phyloP scores from a whole-genome alignment of 2,329 filamentous ascomycete species.

The Mariannaea sp. region DNA sequence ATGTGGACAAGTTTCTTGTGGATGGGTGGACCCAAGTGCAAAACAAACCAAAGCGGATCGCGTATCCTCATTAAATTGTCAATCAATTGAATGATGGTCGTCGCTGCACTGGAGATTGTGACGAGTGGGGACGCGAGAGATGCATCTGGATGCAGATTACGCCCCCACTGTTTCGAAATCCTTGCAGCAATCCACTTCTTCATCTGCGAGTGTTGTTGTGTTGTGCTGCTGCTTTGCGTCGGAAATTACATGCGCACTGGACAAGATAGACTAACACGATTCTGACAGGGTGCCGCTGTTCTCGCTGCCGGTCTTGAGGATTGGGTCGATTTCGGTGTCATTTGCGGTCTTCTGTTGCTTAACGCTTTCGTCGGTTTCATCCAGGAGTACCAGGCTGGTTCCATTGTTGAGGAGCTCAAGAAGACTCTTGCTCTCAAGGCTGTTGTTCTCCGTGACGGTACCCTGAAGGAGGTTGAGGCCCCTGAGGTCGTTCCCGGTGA shows the following conservation, averaged over 20 bases:
- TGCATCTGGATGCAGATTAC: slow-evolving; percentile 29
- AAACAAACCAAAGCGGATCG: slow-evolving; percentile 24
- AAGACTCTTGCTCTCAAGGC: slow-evolving; percentile 89
- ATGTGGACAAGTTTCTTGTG: slow-evolving; percentile 9
- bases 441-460: slow-evolving; percentile 79
- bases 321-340: slow-evolving; percentile 94
- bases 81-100: no score
- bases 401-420: slow-evolving; percentile 88
- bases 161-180: slow-evolving; percentile 1
- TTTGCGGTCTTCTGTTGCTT: slow-evolving; percentile 79
- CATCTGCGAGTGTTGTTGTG: slow-evolving; percentile 8
- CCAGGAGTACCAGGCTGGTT: slow-evolving; percentile 88
- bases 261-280: slow-evolving; percentile 34
- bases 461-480: slow-evolving; percentile 78
- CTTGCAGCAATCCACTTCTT: slow-evolving; percentile 1
- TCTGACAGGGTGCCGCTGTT: slow-evolving; percentile 68
- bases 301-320: slow-evolving; percentile 83
- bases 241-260: slow-evolving; percentile 22
- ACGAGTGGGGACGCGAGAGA: slow-evolving; percentile 32
- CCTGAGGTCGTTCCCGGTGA: slow-evolving; percentile 87
- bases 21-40: slow-evolving; percentile 36
- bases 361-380: slow-evolving; percentile 87
- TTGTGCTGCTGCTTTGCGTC: background rate
- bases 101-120: slow-evolving; percentile 14
- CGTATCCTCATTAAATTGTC: slow-evolving; percentile 17